A percentile compares a stretch with the other conserved stretches of the same genome.
Evolutionary conservation across 306 rosid genomes (phyloP).

Genomic region (Cicer judaicum): DNA sequence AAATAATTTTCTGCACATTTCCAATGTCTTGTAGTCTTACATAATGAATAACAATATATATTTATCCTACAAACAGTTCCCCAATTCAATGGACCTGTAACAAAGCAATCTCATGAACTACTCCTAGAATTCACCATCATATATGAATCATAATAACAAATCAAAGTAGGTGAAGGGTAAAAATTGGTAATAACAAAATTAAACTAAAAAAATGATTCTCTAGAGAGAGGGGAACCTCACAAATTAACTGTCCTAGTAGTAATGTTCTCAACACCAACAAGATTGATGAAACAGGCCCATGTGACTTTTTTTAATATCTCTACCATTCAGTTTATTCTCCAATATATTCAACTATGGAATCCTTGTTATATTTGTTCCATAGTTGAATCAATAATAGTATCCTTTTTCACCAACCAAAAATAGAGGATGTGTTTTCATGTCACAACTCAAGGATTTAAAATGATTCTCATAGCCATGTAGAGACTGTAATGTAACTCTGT

Average conservation of each 20-base stretch:
- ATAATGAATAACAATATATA: constrained; percentile 70
- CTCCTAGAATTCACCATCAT: constrained; percentile 71
- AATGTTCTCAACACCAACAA: constrained; percentile 62
- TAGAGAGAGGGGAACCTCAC: constrained; percentile 63
- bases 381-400: constrained; percentile 58
- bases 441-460: constrained; percentile 65
- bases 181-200: constrained; percentile 68
- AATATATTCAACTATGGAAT: constrained; percentile 60
- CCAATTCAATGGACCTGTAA: constrained; percentile 72
- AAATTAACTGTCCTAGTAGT: constrained; percentile 61
- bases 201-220: constrained; percentile 62
- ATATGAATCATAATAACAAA: constrained; percentile 50
- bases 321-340: constrained; percentile 66
- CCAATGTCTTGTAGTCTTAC: constrained; percentile 77
- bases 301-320: constrained; percentile 49
- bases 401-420: constrained; percentile 73
- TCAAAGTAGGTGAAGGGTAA: constrained; percentile 53
- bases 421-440: constrained; percentile 65
- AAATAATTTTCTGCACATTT: constrained; percentile 91
- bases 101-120: constrained; percentile 74
- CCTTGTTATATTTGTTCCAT: constrained; percentile 57
- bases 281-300: constrained; percentile 51
- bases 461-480: constrained; percentile 59
- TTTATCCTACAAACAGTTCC: constrained; percentile 72
- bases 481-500: constrained; percentile 47